phyloP scores from a whole-genome alignment of 2,329 filamentous ascomycete genomes.

The Colletotrichum chlorophyti region DNA sequence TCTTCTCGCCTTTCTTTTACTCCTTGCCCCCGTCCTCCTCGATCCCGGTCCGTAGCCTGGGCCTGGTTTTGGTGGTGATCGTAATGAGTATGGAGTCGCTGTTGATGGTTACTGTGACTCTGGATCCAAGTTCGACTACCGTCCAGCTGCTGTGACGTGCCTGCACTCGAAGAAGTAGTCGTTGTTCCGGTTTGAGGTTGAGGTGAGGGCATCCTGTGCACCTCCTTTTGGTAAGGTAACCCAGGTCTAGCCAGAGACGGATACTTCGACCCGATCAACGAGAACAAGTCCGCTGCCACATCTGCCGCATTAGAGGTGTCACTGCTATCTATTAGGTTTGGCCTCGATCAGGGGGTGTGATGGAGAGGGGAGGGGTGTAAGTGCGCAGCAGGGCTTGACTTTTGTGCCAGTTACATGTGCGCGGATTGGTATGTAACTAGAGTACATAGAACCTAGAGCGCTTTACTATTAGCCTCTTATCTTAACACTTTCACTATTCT shows the following conservation, averaged over 20 bases:
- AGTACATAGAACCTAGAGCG: no score
- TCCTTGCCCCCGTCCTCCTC: no score
- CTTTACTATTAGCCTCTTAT: no score
- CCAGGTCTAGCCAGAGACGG: background rate
- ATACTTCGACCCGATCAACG: background rate
- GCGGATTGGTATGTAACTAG: no score
- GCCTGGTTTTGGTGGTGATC: background rate
- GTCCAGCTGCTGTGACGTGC: background rate
- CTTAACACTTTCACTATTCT: no score
- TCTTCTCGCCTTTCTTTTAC: no score
- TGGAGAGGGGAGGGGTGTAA: no score
- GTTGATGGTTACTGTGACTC: background rate
- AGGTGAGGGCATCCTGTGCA: constrained; percentile 21
- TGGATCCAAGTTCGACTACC: no score
- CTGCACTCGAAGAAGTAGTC: constrained; percentile 1
- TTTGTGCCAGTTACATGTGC: no score
- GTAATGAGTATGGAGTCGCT: no score
- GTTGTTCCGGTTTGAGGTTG: background rate
- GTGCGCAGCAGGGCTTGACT: no score
- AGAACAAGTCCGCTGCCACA: background rate
- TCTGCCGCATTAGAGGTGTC: background rate
- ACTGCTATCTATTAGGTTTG: background rate
- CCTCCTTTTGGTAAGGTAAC: background rate
- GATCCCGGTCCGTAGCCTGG: no score
- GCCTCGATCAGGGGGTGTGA: background rate